These are phyloP conservation scores for Ceratobasidium sp. DNA, from an alignment of 1,284 basidiomycete species.

Conservation along the genomic window DNA sequence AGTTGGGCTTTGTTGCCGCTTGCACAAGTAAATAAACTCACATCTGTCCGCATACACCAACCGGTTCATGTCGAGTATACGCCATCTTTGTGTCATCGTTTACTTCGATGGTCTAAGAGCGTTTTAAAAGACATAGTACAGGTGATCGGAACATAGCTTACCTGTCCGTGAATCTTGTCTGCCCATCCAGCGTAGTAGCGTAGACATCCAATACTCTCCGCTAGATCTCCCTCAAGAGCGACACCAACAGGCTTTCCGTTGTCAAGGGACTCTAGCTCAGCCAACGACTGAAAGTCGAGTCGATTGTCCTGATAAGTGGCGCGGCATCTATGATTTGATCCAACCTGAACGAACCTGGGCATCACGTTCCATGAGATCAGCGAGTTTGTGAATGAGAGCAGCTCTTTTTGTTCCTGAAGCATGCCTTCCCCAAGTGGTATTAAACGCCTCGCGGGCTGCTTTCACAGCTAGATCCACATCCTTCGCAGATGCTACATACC, in stretches of 20 bases:
- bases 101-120: slow-evolving; percentile 73
- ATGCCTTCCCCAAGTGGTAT: slow-evolving; percentile 89
- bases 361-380: slow-evolving; percentile 91
- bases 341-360: slow-evolving; percentile 54
- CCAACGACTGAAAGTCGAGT: slow-evolving; percentile 71
- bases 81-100: slow-evolving; percentile 81
- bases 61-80: slow-evolving; percentile 90
- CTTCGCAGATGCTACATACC: slow-evolving; percentile 65
- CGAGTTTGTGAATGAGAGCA: slow-evolving; percentile 81
- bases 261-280: slow-evolving; percentile 80
- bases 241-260: slow-evolving; percentile 85
- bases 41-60: slow-evolving; percentile 94
- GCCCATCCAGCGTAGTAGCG: slow-evolving; percentile 77
- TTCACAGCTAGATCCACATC: slow-evolving; percentile 86
- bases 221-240: slow-evolving; percentile 77
- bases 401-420: slow-evolving; percentile 83
- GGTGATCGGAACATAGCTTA: slow-evolving; percentile 44
- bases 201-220: slow-evolving; percentile 79
- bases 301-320: neutral
- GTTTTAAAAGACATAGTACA: neutral
- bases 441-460: slow-evolving; percentile 84
- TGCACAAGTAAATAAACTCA: slow-evolving; percentile 50
- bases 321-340: slow-evolving; percentile 37
- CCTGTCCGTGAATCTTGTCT: slow-evolving; percentile 76
- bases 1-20: neutral